phyloP scores from a whole-genome alignment of 208 protist species.

The Wallacemonas sp. region DNA sequence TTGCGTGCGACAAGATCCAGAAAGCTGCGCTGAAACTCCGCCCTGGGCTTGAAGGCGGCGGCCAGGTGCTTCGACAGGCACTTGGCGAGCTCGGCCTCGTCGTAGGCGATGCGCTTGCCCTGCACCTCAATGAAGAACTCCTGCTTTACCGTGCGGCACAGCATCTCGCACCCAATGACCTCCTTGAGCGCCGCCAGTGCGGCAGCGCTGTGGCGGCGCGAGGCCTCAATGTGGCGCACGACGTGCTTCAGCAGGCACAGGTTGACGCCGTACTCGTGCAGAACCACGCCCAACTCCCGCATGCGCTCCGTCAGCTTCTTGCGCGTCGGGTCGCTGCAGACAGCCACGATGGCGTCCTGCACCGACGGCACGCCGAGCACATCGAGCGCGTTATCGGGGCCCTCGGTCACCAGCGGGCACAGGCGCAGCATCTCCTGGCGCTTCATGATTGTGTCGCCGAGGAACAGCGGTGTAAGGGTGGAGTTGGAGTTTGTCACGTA shows the following conservation, averaged over 20 bases:
- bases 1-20: slow-evolving; percentile 65
- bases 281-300: slow-evolving; percentile 18
- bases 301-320: slow-evolving; percentile 24
- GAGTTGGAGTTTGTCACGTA: slow-evolving; percentile 83
- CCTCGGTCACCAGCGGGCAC: slow-evolving; percentile 49
- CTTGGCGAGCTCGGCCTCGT: slow-evolving; percentile 45
- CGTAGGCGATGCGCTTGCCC: slow-evolving; percentile 80
- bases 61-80: slow-evolving; percentile 61
- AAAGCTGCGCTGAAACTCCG: slow-evolving; percentile 50
- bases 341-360: slow-evolving; percentile 41
- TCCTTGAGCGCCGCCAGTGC: slow-evolving; percentile 22
- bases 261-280: slow-evolving; percentile 80
- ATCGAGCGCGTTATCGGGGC: slow-evolving; percentile 56
- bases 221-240: slow-evolving; percentile 24
- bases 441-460: slow-evolving; percentile 77
- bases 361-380: slow-evolving; percentile 41
- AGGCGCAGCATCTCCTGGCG: slow-evolving; percentile 76
- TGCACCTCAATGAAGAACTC: slow-evolving; percentile 86
- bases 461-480: slow-evolving; percentile 71
- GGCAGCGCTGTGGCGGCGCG: slow-evolving; percentile 12
- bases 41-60: slow-evolving; percentile 38
- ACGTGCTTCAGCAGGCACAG: slow-evolving; percentile 82
- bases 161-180: slow-evolving; percentile 65
- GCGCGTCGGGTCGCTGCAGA: slow-evolving; percentile 17
- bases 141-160: slow-evolving; percentile 77